These are phyloP conservation scores for Akanthomyces lecanii DNA, from an alignment of 2,329 filamentous ascomycete species.

Conservation along the genomic window DNA sequence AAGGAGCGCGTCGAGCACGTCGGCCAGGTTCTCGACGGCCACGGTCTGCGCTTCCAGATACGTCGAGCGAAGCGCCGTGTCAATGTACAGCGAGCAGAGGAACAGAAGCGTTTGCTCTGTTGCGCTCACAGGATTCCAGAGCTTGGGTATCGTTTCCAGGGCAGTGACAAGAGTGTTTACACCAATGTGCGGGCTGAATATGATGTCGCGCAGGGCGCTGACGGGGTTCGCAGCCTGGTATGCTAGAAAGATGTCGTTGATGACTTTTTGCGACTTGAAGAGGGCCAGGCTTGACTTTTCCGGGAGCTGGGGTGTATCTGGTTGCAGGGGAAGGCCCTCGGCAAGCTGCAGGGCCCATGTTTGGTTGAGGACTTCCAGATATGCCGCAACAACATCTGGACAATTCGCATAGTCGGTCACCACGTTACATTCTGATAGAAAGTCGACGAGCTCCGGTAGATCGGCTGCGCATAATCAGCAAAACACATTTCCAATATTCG, in stretches of 20 bases:
- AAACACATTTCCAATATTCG: background rate
- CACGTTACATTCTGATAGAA: slow-evolving; percentile 28
- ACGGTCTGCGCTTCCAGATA: slow-evolving; percentile 44
- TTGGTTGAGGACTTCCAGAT: slow-evolving; percentile 44
- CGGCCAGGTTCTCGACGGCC: slow-evolving; percentile 45
- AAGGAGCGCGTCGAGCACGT: slow-evolving; percentile 40
- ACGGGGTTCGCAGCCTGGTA: slow-evolving; percentile 23
- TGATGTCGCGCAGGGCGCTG: slow-evolving; percentile 24
- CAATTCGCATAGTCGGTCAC: slow-evolving; percentile 26
- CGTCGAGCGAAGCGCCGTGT: slow-evolving; percentile 34
- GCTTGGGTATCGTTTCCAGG: slow-evolving; percentile 35
- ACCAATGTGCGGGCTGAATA: slow-evolving; percentile 28
- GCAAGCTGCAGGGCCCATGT: slow-evolving; percentile 30
- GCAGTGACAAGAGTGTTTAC: slow-evolving; percentile 35
- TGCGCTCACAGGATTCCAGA: slow-evolving; percentile 25
- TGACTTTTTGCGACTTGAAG: slow-evolving; percentile 35
- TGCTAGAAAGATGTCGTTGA: slow-evolving; percentile 35
- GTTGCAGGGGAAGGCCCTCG: slow-evolving; percentile 20
- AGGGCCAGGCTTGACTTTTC: slow-evolving; percentile 32
- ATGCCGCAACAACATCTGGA: slow-evolving; percentile 42
- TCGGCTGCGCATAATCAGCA: slow-evolving; percentile 27
- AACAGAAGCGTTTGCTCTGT: slow-evolving; percentile 26
- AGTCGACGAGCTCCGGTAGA: slow-evolving; percentile 26
- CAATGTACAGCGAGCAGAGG: slow-evolving; percentile 42
- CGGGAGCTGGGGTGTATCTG: slow-evolving; percentile 22